Evolutionary conservation across 2,329 filamentous ascomycete genomes (phyloP), one percentile per base, ranked within the genome.

Genomic region (Fusarium multiceps): DNA sequence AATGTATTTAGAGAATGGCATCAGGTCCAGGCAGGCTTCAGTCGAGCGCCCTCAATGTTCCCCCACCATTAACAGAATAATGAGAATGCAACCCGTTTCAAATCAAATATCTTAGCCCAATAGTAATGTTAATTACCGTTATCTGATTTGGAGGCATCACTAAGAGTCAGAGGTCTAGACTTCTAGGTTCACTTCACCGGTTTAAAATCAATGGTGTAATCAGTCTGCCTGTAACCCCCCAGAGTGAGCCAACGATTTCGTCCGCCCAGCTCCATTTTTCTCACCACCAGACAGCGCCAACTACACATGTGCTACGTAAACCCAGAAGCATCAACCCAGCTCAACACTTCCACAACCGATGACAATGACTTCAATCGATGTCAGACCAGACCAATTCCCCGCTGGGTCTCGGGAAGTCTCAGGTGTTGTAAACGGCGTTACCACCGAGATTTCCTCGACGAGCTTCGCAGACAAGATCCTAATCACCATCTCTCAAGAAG

Each of bases 401-500:
- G 91, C 90, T 6, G 81, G 83, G 13, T 90, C 88, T 4, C 89
- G 86, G 54, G 84, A 85, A 65, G 84, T 84, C 16, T 84, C 85
- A 3, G 90, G 90, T 4, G 77, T 84, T 5, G 88, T 98, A 66
- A 88, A 90, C 67, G 89, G 89, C 30, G 79, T 90, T 23, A 79
- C 85, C 37, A 98, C 96, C 2, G 89, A 93, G 70, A 90, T 93
- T 34, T 90, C 89, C 41, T 86, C 86, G 13, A 84, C 94, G 56
- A 88, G 86, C 74, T 98, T 98, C 80, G 86, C 90, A 11, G 96
- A 98, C 86, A 97, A 93, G 80, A 93, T 99, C 74, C 82, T 99
- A 74, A 84, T 99, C 68, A 98, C 94, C 2, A 87, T 98, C 63
- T 93, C 92, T 1, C 96, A 98, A 81, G 88, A 91, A 66, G 95